Percentiles rank a stretch among this genome's conserved stretches.
phyloP scores from a whole-genome alignment of 768 basidiomycete species.

The Auriscalpium vulgare region DNA sequence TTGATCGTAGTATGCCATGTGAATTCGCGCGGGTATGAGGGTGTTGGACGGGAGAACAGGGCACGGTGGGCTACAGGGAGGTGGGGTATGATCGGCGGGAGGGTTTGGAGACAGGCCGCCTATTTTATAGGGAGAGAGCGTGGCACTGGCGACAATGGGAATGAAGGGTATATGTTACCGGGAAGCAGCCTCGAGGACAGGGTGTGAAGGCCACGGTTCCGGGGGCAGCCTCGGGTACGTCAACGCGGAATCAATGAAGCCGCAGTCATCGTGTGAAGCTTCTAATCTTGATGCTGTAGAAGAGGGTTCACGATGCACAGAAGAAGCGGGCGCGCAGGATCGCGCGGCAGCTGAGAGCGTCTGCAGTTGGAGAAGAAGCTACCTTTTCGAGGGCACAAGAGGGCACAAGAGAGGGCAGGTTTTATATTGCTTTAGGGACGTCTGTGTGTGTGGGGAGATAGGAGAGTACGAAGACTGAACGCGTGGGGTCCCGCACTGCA shows the following conservation, averaged over 20 bases:
- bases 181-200: background rate
- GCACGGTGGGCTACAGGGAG: background rate
- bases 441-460: background rate
- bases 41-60: background rate
- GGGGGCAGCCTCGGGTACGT: background rate
- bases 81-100: background rate
- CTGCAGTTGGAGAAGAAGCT: background rate
- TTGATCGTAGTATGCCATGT: constrained; percentile 9
- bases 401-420: background rate
- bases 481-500: background rate
- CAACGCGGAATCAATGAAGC: background rate
- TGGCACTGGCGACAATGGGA: background rate
- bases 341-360: background rate
- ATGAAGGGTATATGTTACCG: background rate
- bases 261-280: background rate
- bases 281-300: background rate
- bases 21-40: background rate
- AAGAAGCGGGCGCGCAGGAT: background rate
- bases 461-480: background rate
- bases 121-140: background rate
- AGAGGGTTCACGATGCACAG: background rate
- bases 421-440: background rate
- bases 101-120: background rate
- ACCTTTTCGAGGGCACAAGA: background rate
- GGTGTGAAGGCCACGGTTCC: background rate